These are phyloP conservation scores for Fusarium poae DNA, from an alignment of 2,329 filamentous ascomycete genomes.

Conservation along the genomic window DNA sequence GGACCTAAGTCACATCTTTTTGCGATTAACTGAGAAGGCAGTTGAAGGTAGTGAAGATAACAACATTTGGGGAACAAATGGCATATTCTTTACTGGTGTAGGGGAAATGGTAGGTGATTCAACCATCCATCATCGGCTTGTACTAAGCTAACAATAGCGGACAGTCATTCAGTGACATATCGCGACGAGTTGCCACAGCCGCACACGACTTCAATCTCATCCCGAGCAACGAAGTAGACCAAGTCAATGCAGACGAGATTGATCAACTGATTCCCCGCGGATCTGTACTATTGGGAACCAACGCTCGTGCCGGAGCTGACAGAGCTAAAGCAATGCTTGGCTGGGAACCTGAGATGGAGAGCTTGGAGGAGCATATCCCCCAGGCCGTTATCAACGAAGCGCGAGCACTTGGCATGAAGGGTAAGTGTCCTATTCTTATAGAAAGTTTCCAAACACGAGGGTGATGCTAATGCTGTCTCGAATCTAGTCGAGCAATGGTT, in stretches of 20 bases:
- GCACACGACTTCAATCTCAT: constrained; percentile 46
- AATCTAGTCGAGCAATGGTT: constrained; percentile 14
- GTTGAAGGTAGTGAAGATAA: constrained; percentile 36
- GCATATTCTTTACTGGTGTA: constrained; percentile 53
- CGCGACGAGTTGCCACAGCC: constrained; percentile 41
- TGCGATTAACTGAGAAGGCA: constrained; percentile 51
- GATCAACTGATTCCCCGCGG: constrained; percentile 59
- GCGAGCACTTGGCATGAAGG: constrained; percentile 14
- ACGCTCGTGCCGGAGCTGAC: constrained; percentile 64
- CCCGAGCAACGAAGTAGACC: constrained; percentile 36
- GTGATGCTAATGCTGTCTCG: not conserved
- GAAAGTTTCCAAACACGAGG: not conserved
- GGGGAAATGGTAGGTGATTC: constrained; percentile 47
- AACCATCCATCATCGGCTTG: no score
- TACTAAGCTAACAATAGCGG: not conserved
- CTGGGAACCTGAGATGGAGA: constrained; percentile 64
- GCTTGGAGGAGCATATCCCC: constrained; percentile 58
- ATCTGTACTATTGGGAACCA: constrained; percentile 66
- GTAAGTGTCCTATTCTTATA: not conserved
- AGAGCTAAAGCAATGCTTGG: constrained; percentile 65
- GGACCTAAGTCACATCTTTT: constrained; percentile 51
- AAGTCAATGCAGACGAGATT: constrained; percentile 55
- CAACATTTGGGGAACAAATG: constrained; percentile 53
- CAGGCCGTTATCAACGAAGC: constrained; percentile 44
- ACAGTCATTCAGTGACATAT: constrained; percentile 50